A percentile compares a stretch with the other conserved stretches of the same genome.
Conservation (phyloP, 345 rosid species). For the Populus pruinosa region DNA sequence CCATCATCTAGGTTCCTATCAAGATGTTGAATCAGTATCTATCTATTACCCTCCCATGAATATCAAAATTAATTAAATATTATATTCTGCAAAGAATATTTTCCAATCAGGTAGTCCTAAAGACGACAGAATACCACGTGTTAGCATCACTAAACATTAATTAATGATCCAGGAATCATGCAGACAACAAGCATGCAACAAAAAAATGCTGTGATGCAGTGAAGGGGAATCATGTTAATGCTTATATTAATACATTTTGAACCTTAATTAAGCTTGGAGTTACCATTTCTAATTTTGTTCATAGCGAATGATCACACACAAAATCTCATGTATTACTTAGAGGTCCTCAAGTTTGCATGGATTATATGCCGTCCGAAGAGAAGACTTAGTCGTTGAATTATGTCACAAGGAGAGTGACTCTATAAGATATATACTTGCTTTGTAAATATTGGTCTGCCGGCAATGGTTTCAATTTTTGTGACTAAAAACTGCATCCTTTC, state of each 20-base stretch:
- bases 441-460: neutral
- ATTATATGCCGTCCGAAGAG: neutral
- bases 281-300: too few relatives aligned
- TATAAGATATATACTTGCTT: neutral
- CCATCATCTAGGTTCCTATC: too few relatives aligned
- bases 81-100: neutral
- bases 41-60: too few relatives aligned
- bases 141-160: neutral
- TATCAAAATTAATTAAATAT: neutral
- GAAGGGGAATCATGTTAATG: too few relatives aligned
- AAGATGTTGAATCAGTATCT: too few relatives aligned
- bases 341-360: neutral
- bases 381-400: neutral
- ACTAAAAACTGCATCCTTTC: neutral
- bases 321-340: neutral
- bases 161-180: neutral
- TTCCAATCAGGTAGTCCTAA: neutral
- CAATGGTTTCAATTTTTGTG: neutral
- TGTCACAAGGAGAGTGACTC: neutral
- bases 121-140: neutral
- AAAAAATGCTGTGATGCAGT: neutral
- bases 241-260: neutral
- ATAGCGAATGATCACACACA: too few relatives aligned
- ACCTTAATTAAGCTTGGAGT: neutral
- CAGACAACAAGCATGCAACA: neutral